Percentiles rank a stretch among this genome's conserved stretches.
Conservation (phyloP, 768 basidiomycete genomes). For the Thelephora ganbajun region DNA sequence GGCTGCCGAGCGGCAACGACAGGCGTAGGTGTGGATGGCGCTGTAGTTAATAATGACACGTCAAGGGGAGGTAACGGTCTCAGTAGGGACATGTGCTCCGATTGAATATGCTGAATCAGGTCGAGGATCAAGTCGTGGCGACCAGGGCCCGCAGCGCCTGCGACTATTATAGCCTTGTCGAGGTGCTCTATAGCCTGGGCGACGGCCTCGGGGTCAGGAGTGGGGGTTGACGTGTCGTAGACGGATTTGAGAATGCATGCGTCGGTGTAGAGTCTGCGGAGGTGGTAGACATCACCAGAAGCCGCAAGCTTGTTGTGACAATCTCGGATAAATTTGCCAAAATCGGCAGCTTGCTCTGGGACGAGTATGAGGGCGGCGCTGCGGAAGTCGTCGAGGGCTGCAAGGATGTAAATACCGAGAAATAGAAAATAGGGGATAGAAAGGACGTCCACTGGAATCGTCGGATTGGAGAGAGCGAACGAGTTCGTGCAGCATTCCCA, state of each 20-base stretch:
- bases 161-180: constrained; percentile 74
- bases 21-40: background rate
- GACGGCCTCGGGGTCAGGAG: constrained; percentile 12
- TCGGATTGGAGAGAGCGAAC: background rate
- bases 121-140: constrained; percentile 48
- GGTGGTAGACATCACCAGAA: constrained; percentile 22
- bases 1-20: constrained; percentile 3
- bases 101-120: constrained; percentile 51
- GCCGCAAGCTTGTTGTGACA: constrained; percentile 4
- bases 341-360: constrained; percentile 29
- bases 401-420: constrained; percentile 13
- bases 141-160: constrained; percentile 55
- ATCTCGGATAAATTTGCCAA: constrained; percentile 33
- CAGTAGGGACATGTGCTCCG: constrained; percentile 10
- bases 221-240: constrained; percentile 15
- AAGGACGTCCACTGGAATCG: background rate
- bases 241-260: constrained; percentile 46
- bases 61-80: constrained; percentile 1
- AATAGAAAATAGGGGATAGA: constrained; percentile 15
- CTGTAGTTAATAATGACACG: background rate
- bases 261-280: constrained; percentile 70
- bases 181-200: constrained; percentile 41
- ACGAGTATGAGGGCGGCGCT: constrained; percentile 19
- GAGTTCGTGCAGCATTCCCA: too few relatives aligned
- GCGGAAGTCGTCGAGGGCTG: background rate